Conservation (phyloP, 352 stramenopile genomes). For the Phytophthora kernoviae region DNA sequence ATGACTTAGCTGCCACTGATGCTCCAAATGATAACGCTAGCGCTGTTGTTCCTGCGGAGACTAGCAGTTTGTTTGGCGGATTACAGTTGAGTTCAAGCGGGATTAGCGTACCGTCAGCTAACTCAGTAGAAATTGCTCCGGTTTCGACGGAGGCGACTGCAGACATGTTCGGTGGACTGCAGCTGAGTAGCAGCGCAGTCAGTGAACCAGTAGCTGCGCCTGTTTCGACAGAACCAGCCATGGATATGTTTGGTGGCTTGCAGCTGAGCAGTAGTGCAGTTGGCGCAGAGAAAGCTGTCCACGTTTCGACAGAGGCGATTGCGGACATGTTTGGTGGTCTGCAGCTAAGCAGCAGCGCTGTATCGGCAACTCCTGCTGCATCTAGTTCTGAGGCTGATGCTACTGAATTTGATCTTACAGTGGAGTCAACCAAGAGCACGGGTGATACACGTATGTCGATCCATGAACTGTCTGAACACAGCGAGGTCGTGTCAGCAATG, state of each 20-base stretch:
- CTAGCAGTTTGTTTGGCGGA: slow-evolving; percentile 23
- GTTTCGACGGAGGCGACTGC: not conserved
- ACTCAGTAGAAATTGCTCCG: slow-evolving; percentile 3
- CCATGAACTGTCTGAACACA: slow-evolving; percentile 50
- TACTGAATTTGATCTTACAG: not conserved
- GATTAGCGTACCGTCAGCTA: not conserved
- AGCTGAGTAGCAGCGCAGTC: slow-evolving; percentile 13
- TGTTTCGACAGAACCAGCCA: slow-evolving; percentile 8
- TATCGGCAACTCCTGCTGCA: not conserved
- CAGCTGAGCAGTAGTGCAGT: slow-evolving; percentile 18
- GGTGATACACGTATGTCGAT: slow-evolving; percentile 55
- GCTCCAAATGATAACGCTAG: too few relatives aligned
- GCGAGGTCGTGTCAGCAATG: slow-evolving; percentile 12
- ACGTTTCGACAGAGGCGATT: slow-evolving; percentile 4
- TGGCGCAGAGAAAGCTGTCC: not conserved
- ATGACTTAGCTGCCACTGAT: slow-evolving; percentile 1
- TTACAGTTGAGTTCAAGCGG: slow-evolving; percentile 30
- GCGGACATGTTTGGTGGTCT: slow-evolving; percentile 30
- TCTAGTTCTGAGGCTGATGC: slow-evolving; percentile 5
- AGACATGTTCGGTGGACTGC: slow-evolving; percentile 28
- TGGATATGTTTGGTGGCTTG: slow-evolving; percentile 16
- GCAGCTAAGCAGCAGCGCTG: slow-evolving; percentile 15
- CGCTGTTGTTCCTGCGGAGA: slow-evolving; percentile 11
- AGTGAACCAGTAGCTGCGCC: not conserved
- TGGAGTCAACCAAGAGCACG: slow-evolving; percentile 16